A percentile compares a stretch with the other conserved stretches of the same genome.
These are phyloP conservation scores for Talaromyces amestolkiae DNA, from an alignment of 2,329 filamentous ascomycete genomes.

Conservation along the genomic window DNA sequence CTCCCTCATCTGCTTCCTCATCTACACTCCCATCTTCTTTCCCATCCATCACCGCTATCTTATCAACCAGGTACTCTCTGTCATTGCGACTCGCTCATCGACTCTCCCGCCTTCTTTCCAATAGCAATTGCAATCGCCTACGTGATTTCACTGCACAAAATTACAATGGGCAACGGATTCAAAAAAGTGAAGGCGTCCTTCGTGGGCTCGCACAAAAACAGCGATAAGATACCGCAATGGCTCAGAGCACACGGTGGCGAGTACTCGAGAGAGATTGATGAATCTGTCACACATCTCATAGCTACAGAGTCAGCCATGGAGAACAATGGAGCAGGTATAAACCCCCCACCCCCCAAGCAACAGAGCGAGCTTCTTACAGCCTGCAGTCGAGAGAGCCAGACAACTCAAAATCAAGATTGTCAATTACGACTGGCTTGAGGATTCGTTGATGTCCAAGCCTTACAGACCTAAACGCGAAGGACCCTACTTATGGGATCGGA, in stretches of 20 bases:
- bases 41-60: neutral
- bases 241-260: conserved; percentile 60
- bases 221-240: conserved; percentile 64
- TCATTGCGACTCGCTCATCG: neutral
- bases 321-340: conserved; percentile 43
- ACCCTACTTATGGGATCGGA: conserved; percentile 40
- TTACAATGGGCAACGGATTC: conserved; percentile 48
- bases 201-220: conserved; percentile 57
- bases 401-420: conserved; percentile 44
- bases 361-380: neutral
- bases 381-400: conserved; percentile 43
- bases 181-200: conserved; percentile 55
- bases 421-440: conserved; percentile 48
- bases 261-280: conserved; percentile 53
- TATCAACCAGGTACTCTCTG: neutral
- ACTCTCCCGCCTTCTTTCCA: neutral
- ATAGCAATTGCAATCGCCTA: neutral
- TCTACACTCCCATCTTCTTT: neutral
- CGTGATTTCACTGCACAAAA: no score
- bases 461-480: conserved; percentile 34
- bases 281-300: conserved; percentile 69
- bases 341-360: neutral
- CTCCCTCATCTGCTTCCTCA: neutral
- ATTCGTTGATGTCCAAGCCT: conserved; percentile 38
- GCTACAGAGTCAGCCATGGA: conserved; percentile 62